Evolutionary conservation across 2,329 filamentous ascomycete genomes (phyloP).

Genomic region (Hypoxylon sp.): DNA sequence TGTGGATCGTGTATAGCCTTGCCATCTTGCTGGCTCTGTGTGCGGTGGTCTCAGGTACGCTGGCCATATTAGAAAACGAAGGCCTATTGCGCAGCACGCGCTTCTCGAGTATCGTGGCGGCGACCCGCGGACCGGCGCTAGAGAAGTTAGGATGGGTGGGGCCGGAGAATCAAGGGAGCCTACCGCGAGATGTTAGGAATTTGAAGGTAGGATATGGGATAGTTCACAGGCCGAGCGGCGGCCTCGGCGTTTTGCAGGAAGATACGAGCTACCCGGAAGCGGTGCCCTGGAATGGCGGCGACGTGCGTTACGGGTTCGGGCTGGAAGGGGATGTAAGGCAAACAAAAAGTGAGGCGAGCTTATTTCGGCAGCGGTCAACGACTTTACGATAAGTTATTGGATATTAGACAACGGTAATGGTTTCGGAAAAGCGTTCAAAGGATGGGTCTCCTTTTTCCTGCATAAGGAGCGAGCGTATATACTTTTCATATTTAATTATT

Average conservation of each 20-base stretch:
- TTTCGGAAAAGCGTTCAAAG: background rate
- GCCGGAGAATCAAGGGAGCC: conserved; percentile 36
- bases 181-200: conserved; percentile 42
- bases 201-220: conserved; percentile 47
- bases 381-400: background rate
- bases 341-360: conserved; percentile 38
- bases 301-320: conserved; percentile 49
- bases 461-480: background rate
- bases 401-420: background rate
- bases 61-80: conserved; percentile 53
- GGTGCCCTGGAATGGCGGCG: conserved; percentile 29
- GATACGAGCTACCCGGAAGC: conserved; percentile 27
- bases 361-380: conserved; percentile 30
- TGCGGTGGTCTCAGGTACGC: conserved; percentile 51
- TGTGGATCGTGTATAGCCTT: conserved; percentile 54
- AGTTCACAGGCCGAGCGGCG: conserved; percentile 37
- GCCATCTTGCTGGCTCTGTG: conserved; percentile 48
- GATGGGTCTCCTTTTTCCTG: too few relatives aligned
- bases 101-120: conserved; percentile 57
- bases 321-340: conserved; percentile 50
- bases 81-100: conserved; percentile 53
- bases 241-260: conserved; percentile 37
- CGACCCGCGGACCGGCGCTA: conserved; percentile 56
- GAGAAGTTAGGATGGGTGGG: conserved; percentile 50
- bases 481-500: background rate